phyloP scores from a whole-genome alignment of 352 stramenopile genomes.

The Phytophthora cactorum region DNA sequence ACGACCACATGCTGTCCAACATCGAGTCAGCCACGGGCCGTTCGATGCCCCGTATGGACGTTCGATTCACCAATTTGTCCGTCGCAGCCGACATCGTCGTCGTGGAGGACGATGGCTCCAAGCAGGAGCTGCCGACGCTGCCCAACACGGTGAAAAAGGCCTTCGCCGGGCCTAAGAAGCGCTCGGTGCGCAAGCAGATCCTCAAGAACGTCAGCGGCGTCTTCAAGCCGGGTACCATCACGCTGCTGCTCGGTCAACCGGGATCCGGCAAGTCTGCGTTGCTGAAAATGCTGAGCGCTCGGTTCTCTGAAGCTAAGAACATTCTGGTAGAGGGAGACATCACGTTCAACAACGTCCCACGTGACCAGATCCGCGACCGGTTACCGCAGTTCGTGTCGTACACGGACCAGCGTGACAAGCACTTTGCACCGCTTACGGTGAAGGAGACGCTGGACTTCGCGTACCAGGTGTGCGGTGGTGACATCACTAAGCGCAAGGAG shows the following conservation, averaged over 20 bases:
- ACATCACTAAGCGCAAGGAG: constrained; percentile 30
- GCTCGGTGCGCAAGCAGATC: not conserved
- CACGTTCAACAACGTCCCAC: not conserved
- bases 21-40: constrained; percentile 35
- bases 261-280: not conserved
- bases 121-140: not conserved
- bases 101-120: constrained; percentile 23
- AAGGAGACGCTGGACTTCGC: constrained; percentile 13
- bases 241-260: not conserved
- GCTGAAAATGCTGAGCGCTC: not conserved
- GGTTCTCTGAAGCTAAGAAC: not conserved
- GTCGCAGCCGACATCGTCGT: constrained; percentile 41
- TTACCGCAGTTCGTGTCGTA: not conserved
- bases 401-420: not conserved
- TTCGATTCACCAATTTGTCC: constrained; percentile 52
- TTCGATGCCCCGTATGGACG: constrained; percentile 47
- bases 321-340: not conserved
- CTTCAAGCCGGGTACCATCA: not conserved
- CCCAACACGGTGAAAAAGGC: not conserved
- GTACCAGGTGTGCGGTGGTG: constrained; percentile 35
- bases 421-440: not conserved
- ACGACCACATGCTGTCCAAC: constrained; percentile 33
- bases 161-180: not conserved
- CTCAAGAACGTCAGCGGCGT: not conserved
- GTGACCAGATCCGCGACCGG: not conserved